Evolutionary conservation across 768 basidiomycete genomes (phyloP).

Genomic region (Hirschioporus abietinus): DNA sequence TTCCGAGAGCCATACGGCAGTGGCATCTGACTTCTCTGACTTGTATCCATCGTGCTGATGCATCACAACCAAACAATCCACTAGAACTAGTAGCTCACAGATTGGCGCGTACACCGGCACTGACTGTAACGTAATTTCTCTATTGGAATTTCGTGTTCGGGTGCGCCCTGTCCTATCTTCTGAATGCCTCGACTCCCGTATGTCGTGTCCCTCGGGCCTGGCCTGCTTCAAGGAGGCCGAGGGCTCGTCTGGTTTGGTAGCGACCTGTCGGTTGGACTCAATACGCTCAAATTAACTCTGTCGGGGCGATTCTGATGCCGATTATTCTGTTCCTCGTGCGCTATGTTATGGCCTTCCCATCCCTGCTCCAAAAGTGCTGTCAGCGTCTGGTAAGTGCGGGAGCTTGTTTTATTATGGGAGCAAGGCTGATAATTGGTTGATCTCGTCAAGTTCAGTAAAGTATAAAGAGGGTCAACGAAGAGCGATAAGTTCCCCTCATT

Average conservation of each 20-base stretch:
- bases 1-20: background rate
- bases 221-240: background rate
- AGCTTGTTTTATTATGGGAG: background rate
- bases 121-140: no score
- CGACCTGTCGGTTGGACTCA: background rate
- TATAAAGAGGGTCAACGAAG: background rate
- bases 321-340: background rate
- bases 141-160: background rate
- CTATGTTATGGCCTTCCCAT: background rate
- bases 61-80: background rate
- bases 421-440: background rate
- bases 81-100: background rate
- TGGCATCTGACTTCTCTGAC: background rate
- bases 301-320: background rate
- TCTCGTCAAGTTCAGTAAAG: background rate
- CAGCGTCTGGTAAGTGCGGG: background rate
- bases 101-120: background rate
- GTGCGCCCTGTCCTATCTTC: background rate
- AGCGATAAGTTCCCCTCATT: background rate
- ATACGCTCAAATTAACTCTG: no score
- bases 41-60: background rate
- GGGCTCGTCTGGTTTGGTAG: background rate
- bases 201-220: background rate
- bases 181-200: background rate
- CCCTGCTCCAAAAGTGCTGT: background rate